Evolutionary conservation across 1,284 basidiomycete genomes (phyloP).

Genomic region (Schizopora paradoxa): DNA sequence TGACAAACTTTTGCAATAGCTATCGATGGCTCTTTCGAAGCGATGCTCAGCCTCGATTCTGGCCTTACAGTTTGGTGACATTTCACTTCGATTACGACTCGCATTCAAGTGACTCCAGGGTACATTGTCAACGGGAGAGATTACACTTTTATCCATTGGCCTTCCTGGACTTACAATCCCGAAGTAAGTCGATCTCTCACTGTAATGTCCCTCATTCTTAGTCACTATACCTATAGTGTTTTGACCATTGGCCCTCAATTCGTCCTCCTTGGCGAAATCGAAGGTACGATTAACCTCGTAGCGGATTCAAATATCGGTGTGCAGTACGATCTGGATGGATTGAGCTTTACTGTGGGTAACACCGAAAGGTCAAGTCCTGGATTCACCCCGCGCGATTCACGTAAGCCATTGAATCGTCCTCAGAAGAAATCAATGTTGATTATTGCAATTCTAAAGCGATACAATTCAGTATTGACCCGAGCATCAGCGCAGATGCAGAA

Average conservation of each 20-base stretch:
- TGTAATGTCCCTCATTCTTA: no score
- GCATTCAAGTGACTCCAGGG: neutral
- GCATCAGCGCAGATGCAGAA: constrained; percentile 34
- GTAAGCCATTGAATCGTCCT: constrained; percentile 27
- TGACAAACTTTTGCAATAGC: constrained; percentile 1
- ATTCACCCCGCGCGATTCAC: constrained; percentile 28
- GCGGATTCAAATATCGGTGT: constrained; percentile 6
- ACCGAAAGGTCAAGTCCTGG: constrained; percentile 13
- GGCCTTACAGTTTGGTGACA: constrained; percentile 28
- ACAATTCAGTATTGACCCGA: constrained; percentile 37
- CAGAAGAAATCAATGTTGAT: neutral
- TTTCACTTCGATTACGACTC: neutral
- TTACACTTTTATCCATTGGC: constrained; percentile 30
- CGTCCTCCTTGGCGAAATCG: constrained; percentile 25
- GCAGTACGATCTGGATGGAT: constrained; percentile 4
- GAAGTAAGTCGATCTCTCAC: constrained; percentile 25
- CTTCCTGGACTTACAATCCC: constrained; percentile 39
- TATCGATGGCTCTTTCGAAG: constrained; percentile 22
- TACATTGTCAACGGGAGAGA: neutral
- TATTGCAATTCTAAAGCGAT: constrained; percentile 29
- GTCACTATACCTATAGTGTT: no score
- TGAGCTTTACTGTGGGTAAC: constrained; percentile 10
- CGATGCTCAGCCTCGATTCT: constrained; percentile 30
- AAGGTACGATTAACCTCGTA: constrained; percentile 14
- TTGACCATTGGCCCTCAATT: constrained; percentile 30